Conservation (phyloP, 805 yeast species). For the Saccharomycopsis guyanensis region DNA sequence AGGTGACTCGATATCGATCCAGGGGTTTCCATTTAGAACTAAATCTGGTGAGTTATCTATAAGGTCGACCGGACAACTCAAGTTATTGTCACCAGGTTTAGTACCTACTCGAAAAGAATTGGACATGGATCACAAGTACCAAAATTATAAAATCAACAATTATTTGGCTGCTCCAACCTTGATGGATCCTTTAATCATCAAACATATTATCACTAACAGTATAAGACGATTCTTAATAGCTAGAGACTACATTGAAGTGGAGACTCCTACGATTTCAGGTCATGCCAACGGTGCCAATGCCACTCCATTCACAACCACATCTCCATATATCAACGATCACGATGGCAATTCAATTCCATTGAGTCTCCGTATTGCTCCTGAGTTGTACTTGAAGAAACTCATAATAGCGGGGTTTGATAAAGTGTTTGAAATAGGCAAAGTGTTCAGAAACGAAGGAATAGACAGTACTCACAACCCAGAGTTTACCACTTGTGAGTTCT, state of each 20-base stretch:
- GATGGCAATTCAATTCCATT: conserved; percentile 30
- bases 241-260: conserved; percentile 66
- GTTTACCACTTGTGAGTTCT: conserved; percentile 97
- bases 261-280: conserved; percentile 73
- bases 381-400: conserved; percentile 88
- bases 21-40: conserved; percentile 70
- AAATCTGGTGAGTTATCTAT: conserved; percentile 74
- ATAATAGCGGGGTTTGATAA: conserved; percentile 98
- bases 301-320: conserved; percentile 63
- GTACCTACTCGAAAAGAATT: conserved; percentile 37
- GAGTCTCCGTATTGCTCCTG: conserved; percentile 86
- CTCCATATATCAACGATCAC: conserved; percentile 26
- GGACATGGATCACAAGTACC: conserved; percentile 18
- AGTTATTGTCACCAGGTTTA: conserved; percentile 59
- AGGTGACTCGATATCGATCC: conserved; percentile 65
- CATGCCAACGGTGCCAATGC: conserved; percentile 90
- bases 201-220: conserved; percentile 46
- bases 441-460: conserved; percentile 97
- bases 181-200: conserved; percentile 30
- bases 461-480: conserved; percentile 99
- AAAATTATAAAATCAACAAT: conserved; percentile 12
- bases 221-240: conserved; percentile 50
- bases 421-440: conserved; percentile 98
- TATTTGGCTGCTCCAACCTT: neutral
- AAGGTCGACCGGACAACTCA: conserved; percentile 42